Evolutionary conservation across 2,329 filamentous ascomycete genomes (phyloP).

Genomic region (Lasiodiplodia sp.): DNA sequence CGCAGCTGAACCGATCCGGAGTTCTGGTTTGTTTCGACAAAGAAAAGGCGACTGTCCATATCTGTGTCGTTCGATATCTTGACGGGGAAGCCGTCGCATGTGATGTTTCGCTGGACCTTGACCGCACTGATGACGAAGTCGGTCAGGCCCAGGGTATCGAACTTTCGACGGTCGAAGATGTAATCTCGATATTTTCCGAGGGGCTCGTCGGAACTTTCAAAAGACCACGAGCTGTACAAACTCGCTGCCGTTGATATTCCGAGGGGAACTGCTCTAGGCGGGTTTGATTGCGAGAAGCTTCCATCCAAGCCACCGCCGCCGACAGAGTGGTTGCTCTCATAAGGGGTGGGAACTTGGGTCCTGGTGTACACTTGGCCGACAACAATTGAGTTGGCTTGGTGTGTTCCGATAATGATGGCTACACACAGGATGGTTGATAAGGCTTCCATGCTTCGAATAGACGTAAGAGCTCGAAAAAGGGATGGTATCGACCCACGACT

Average conservation of each 20-base stretch:
- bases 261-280: no score
- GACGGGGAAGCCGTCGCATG: background rate
- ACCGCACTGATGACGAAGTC: background rate
- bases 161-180: background rate
- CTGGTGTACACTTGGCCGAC: background rate
- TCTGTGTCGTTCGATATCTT: background rate
- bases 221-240: background rate
- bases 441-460: background rate
- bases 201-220: background rate
- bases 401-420: background rate
- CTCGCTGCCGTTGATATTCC: background rate
- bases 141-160: background rate
- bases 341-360: background rate
- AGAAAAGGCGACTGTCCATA: no score
- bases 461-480: background rate
- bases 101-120: background rate
- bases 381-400: background rate
- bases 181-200: background rate
- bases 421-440: background rate
- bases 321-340: background rate
- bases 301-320: no score
- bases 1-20: no score
- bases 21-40: no score
- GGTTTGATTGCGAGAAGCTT: background rate
- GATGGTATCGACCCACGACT: background rate